Evolutionary conservation across 345 rosid species (phyloP).

Genomic region (Microthlaspi erraticum): DNA sequence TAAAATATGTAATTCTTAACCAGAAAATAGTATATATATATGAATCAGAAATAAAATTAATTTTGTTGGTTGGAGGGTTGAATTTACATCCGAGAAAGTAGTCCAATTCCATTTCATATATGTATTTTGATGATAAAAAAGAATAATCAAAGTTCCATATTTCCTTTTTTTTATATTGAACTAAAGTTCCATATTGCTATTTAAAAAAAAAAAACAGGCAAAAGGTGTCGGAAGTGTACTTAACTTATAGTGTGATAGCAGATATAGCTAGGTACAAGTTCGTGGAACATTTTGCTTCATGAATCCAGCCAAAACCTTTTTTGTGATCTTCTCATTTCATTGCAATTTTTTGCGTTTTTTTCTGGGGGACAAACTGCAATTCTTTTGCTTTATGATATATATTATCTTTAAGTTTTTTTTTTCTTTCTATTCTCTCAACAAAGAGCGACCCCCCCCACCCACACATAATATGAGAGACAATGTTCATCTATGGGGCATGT

Average conservation of each 20-base stretch:
- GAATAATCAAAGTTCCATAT: too few species aligned
- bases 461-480: slow-evolving; percentile 37
- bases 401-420: slow-evolving; percentile 16
- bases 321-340: slow-evolving; percentile 33
- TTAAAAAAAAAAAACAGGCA: background rate
- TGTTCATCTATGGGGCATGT: slow-evolving; percentile 40
- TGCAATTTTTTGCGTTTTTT: too few species aligned
- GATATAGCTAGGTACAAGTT: slow-evolving; percentile 18
- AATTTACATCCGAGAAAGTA: background rate
- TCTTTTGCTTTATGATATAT: slow-evolving; percentile 22
- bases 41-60: too few species aligned
- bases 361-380: too few species aligned
- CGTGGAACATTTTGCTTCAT: slow-evolving; percentile 2
- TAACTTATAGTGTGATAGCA: slow-evolving; percentile 32
- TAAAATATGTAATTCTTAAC: background rate
- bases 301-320: slow-evolving; percentile 29
- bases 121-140: background rate
- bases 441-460: slow-evolving; percentile 42
- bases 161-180: too few species aligned
- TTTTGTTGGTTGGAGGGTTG: too few species aligned
- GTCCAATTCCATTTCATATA: background rate
- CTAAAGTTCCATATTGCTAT: background rate
- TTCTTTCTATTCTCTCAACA: slow-evolving; percentile 1
- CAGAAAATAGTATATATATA: too few species aligned
- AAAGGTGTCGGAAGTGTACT: slow-evolving; percentile 36